Conservation (phyloP, 2,329 filamentous ascomycete genomes). For the Aspergillus fijiensis region DNA sequence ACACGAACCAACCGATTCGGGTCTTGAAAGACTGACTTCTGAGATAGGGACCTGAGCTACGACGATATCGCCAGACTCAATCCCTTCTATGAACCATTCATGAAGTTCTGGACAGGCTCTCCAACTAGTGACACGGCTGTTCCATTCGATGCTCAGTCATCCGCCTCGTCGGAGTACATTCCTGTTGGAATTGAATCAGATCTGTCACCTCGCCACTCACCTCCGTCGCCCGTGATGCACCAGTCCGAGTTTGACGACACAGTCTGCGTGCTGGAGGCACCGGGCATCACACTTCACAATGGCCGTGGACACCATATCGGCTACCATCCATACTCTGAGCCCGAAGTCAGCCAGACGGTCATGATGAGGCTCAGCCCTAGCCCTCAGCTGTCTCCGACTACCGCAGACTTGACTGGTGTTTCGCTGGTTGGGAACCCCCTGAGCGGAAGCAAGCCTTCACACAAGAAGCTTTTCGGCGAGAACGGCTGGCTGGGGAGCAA, state of each 20-base stretch:
- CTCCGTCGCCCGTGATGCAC: conserved; percentile 9
- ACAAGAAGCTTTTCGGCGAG: conserved; percentile 46
- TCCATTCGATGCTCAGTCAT: conserved; percentile 17
- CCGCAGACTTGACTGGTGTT: not conserved
- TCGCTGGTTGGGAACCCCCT: conserved; percentile 6
- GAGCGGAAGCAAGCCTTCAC: conserved; percentile 16
- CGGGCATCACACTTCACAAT: conserved; percentile 11
- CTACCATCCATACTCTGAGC: conserved; percentile 11
- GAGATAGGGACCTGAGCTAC: conserved; percentile 23
- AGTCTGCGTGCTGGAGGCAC: conserved; percentile 1
- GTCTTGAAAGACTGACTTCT: conserved; percentile 9
- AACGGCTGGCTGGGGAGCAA: conserved; percentile 42
- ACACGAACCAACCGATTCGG: not conserved
- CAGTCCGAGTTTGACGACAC: not conserved
- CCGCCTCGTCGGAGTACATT: conserved; percentile 20
- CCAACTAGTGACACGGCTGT: conserved; percentile 12
- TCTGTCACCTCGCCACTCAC: conserved; percentile 12
- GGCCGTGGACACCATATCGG: conserved; percentile 16
- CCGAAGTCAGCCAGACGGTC: conserved; percentile 15
- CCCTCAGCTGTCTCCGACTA: not conserved
- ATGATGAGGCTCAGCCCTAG: conserved; percentile 11
- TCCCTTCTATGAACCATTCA: conserved; percentile 27
- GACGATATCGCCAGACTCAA: conserved; percentile 30
- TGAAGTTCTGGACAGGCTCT: conserved; percentile 21
- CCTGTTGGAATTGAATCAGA: conserved; percentile 9